Evolutionary conservation across 225 moss, liverwort and hornwort genomes (phyloP), one percentile per base, ranked within the genome.

Genomic region (Thuidium tamariscinum): DNA sequence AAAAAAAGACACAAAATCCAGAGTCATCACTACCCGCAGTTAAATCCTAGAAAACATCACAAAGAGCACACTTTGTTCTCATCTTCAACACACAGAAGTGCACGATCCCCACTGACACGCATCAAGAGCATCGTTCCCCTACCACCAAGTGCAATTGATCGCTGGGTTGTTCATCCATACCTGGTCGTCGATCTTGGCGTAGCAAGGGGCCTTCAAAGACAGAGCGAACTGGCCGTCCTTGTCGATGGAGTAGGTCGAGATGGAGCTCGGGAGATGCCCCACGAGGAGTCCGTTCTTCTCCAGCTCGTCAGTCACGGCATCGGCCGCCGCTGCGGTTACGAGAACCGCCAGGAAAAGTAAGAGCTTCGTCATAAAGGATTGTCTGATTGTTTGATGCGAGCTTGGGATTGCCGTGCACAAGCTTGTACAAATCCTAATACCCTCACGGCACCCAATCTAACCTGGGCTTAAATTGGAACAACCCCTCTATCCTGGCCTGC

Each of bases 261-360:
- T 94, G 68, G 91, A 93, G 68, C 63, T 80, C 29, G 95, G 95
- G 52, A 96, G 91, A 22, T 95, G 90, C 34, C 97, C 95, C 46
- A 88, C 74, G 1, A 95, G 95, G 12, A 96, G 89, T 16, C 97
- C 96, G 78, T 93, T 88, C 78, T 95, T 90, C 88, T 83, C 90
- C 91, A 97, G 83, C 70, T 94, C 93, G 80, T 95, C 94, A 5
- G 66, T 51, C 25, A 96, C 91, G n/a, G 86, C 79, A 82, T 87
- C 86, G 16, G 74, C 90, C 6, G 65, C 85, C 30, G 23, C 88
- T 13, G 72, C 32, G 20, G 63, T 55, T 30, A 42, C 72, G 63
- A n/a, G 52, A 19, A 84, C 15, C 65, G 59, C 64, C 9, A 82
- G n/a, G 34, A 82, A 23, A 2, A 82, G 49, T 13, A 48, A 11